These are phyloP conservation scores for Lycium ferocissimum DNA, from an alignment of 257 asterid species.

Conservation along the genomic window DNA sequence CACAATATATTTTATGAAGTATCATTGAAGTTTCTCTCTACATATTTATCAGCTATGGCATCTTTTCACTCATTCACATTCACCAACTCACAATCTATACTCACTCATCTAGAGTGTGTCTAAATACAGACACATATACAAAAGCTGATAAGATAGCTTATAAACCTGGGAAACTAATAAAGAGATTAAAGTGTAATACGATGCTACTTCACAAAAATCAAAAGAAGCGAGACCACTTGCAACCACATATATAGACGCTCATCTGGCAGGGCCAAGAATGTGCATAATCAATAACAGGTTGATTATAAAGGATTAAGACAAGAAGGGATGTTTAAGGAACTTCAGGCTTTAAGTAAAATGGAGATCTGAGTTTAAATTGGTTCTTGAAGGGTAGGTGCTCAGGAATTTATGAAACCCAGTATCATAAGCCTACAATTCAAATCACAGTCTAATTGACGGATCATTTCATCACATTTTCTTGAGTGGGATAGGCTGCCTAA, in stretches of 20 bases:
- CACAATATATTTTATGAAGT: background rate
- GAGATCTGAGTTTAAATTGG: background rate
- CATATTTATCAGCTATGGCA: background rate
- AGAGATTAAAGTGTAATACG: background rate
- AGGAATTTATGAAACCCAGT: background rate
- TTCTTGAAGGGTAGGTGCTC: background rate
- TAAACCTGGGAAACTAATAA: background rate
- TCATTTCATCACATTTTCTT: background rate
- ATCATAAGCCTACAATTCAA: background rate
- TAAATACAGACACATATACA: background rate
- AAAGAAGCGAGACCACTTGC: background rate
- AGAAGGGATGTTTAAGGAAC: constrained; percentile 7
- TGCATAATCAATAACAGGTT: constrained; percentile 12
- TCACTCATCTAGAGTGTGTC: background rate
- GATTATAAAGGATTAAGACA: constrained; percentile 15
- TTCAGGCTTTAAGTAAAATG: constrained; percentile 18
- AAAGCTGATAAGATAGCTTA: background rate
- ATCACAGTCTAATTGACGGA: background rate
- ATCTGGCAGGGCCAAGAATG: constrained; percentile 5
- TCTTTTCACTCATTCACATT: background rate
- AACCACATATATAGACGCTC: background rate
- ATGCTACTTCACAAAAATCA: background rate
- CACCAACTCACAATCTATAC: constrained; percentile 4
- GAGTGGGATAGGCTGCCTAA: background rate
- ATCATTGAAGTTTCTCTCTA: background rate